Conservation (phyloP, 768 basidiomycete genomes). For the Termitomyces eurrhizus region DNA sequence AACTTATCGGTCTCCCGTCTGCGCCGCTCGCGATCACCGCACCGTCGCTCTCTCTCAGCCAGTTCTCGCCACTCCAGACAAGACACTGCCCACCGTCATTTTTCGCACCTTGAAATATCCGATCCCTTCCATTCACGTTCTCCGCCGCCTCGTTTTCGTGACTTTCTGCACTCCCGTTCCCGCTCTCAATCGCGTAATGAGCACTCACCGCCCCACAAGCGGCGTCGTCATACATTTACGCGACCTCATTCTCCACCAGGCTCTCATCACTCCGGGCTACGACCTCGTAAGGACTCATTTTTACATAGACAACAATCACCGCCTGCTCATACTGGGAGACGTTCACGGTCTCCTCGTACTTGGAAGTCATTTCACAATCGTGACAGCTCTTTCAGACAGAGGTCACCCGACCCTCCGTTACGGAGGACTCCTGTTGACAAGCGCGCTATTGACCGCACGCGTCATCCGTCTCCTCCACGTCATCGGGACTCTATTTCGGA, state of each 20-base stretch:
- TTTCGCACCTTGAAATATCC: background rate
- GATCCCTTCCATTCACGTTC: background rate
- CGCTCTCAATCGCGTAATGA: slow-evolving; percentile 4
- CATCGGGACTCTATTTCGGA: background rate
- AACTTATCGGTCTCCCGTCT: background rate
- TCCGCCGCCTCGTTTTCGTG: slow-evolving; percentile 1
- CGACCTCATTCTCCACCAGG: background rate
- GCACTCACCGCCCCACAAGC: background rate
- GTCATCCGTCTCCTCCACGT: background rate
- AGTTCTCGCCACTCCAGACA: slow-evolving; percentile 1
- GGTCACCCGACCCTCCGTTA: background rate
- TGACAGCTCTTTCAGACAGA: background rate
- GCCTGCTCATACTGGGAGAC: background rate
- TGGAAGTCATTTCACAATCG: background rate
- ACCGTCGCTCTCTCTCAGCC: slow-evolving; percentile 2
- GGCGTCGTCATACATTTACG: slow-evolving; percentile 3
- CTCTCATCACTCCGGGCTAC: background rate
- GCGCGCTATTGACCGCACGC: slow-evolving; percentile 10
- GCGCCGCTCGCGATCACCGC: slow-evolving; percentile 2
- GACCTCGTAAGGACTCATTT: background rate
- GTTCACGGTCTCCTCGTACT: background rate
- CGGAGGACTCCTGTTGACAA: slow-evolving; percentile 11
- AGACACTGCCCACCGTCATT: background rate
- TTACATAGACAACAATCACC: background rate
- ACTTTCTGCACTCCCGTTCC: background rate